phyloP scores from a whole-genome alignment of 116 monocot genomes.

The Cymodocea nodosa region DNA sequence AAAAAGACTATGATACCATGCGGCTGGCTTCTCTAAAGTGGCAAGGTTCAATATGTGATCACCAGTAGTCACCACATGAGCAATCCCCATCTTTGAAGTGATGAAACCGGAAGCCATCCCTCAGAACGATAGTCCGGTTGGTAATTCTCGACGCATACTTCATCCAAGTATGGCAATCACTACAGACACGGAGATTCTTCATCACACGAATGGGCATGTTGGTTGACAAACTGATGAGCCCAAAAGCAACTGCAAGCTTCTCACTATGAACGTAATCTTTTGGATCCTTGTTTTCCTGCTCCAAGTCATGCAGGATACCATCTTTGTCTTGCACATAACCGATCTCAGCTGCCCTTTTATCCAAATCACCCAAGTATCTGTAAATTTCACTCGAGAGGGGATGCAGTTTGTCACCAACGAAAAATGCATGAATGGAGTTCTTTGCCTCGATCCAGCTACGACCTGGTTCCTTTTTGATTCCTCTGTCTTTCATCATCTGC shows the following conservation, averaged over 20 bases:
- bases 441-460: conserved; percentile 80
- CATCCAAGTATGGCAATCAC: conserved; percentile 87
- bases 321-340: conserved; percentile 50
- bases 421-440: conserved; percentile 62
- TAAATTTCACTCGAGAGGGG: conserved; percentile 47
- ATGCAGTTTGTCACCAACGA: conserved; percentile 61
- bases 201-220: conserved; percentile 54
- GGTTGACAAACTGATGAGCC: conserved; percentile 41
- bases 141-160: conserved; percentile 44
- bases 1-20: no score
- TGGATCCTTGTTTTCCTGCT: conserved; percentile 49
- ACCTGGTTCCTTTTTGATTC: conserved; percentile 87
- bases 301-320: conserved; percentile 35
- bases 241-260: conserved; percentile 81
- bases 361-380: conserved; percentile 41
- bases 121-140: conserved; percentile 34
- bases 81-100: conserved; percentile 71
- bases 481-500: conserved; percentile 71
- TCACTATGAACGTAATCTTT: conserved; percentile 54
- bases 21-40: no score
- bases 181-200: conserved; percentile 74
- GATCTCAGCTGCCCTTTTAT: conserved; percentile 24
- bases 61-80: conserved; percentile 82
- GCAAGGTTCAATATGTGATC: not conserved
- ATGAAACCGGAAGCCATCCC: conserved; percentile 83